A percentile compares a stretch with the other conserved stretches of the same genome.
Evolutionary conservation across 2,329 filamentous ascomycete species (phyloP).

Genomic region (Massarina eburnea): DNA sequence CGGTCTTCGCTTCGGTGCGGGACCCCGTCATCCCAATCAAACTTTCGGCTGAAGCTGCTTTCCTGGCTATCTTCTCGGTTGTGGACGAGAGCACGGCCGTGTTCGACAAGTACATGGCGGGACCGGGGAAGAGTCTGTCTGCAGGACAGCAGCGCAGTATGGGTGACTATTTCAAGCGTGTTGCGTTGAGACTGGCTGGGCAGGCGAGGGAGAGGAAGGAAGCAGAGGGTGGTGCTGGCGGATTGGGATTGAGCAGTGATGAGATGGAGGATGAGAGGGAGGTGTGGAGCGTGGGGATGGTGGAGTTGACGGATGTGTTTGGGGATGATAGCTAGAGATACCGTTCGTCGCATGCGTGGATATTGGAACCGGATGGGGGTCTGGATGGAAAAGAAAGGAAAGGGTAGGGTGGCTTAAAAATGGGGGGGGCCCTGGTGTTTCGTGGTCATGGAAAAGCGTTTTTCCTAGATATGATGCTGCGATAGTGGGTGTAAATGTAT

Average conservation of each 20-base stretch:
- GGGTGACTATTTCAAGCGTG: slow-evolving; percentile 95
- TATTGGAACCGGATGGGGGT: too few relatives aligned
- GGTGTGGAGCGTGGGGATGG: slow-evolving; percentile 91
- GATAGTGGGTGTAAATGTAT: too few relatives aligned
- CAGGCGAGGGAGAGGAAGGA: slow-evolving; percentile 89
- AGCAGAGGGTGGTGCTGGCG: slow-evolving; percentile 86
- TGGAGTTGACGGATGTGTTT: slow-evolving; percentile 70
- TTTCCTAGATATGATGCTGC: too few relatives aligned
- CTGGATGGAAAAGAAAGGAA: too few relatives aligned
- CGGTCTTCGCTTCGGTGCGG: slow-evolving; percentile 86
- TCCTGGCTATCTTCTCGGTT: slow-evolving; percentile 86
- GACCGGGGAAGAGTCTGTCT: slow-evolving; percentile 64
- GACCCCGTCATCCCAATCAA: slow-evolving; percentile 95
- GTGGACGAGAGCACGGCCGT: slow-evolving; percentile 82
- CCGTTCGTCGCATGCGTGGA: too few relatives aligned
- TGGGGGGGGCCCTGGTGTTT: too few relatives aligned
- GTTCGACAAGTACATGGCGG: slow-evolving; percentile 87
- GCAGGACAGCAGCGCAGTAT: slow-evolving; percentile 82
- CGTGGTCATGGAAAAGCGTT: too few relatives aligned
- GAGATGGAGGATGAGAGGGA: slow-evolving; percentile 94
- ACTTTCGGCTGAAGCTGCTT: slow-evolving; percentile 89
- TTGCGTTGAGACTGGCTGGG: slow-evolving; percentile 78
- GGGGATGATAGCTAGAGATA: slow-evolving; percentile 6
- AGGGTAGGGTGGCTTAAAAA: too few relatives aligned
- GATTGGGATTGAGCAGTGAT: slow-evolving; percentile 82